Base-by-base conservation (phyloP, 257 asterid species). In the Solanum peruvianum region DNA sequence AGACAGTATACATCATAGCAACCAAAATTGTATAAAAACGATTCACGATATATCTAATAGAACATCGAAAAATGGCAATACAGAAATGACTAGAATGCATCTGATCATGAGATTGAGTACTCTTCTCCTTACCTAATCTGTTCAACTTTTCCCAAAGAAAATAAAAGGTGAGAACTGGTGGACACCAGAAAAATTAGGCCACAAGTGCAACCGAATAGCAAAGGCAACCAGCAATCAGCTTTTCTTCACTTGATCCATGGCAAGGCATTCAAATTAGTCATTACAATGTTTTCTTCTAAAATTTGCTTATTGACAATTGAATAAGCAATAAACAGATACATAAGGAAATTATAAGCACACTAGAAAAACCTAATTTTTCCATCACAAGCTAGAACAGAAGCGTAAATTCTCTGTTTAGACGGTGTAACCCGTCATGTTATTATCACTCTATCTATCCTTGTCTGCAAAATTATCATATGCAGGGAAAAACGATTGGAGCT, bases 381-480 rank as follows among this genome's bases (percentile, higher is more conserved):
- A 7, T 29, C 29, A 49, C 69, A 80, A 80, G 85, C 67, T 80
- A 80, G 18, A 29, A 47, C 67, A 47, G 25, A 80, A 47, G 66
- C 27, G 8, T 10, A 45, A 16, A 47, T 47, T 18, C 66, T 78
- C 41, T 78, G 84, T 27, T 47, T 80, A 49, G 39, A 49, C n/a
- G 45, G 69, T 29, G 42, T 29, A 80, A 49, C 69, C 44, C 9
- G 20, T 29, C 31, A 49, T 52, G 27, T 81, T 81, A 49, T 81
- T 81, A 35, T 82, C 82, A 66, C 29, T 47, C 45, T 86, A 52
- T 85, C 92, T 88, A 90, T 86, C 86, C 87, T 89, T 69, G 92
- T 89, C 92, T 86, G 88, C 93, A 90, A 93, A 92, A 93, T 91
- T 86, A 88, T 87, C 90, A 84, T 73, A 83, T 86, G 60, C 85